Evolutionary conservation across 1,139 yeast species (phyloP).

Genomic region (Blastobotrys buckinghamii): DNA sequence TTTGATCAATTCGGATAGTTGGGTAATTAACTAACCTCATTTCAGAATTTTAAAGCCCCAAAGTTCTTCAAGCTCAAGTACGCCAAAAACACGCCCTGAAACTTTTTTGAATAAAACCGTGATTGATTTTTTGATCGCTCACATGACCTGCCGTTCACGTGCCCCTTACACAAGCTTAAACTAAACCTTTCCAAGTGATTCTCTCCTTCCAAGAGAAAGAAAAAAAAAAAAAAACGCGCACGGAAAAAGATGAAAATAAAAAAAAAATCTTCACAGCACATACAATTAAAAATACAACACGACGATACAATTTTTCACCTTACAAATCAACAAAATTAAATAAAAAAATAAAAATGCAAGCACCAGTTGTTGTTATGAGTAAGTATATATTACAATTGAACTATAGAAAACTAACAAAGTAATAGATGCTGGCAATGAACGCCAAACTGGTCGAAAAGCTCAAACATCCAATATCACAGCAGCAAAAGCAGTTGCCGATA

Average conservation of each 20-base stretch:
- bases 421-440: slow-evolving; percentile 72
- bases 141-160: too few species aligned
- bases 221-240: neutral
- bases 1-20: too few species aligned
- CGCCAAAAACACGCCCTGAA: too few species aligned
- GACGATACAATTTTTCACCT: neutral
- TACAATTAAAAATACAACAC: too few species aligned
- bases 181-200: neutral
- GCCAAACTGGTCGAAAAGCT: slow-evolving; percentile 96
- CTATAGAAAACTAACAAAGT: slow-evolving; percentile 8
- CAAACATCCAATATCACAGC: slow-evolving; percentile 96
- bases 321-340: neutral
- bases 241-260: neutral
- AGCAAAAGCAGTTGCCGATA: slow-evolving; percentile 97
- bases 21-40: too few species aligned
- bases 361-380: slow-evolving; percentile 68
- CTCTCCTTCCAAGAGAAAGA: too few species aligned
- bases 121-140: too few species aligned
- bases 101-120: too few species aligned
- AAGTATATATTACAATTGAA: slow-evolving; percentile 18
- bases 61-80: too few species aligned
- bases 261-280: neutral
- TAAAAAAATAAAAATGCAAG: slow-evolving; percentile 44
- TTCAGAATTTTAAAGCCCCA: too few species aligned
- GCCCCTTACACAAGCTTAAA: too few species aligned